These are phyloP conservation scores for Irpex sp. DNA, from an alignment of 1,284 basidiomycete genomes.

Conservation along the genomic window DNA sequence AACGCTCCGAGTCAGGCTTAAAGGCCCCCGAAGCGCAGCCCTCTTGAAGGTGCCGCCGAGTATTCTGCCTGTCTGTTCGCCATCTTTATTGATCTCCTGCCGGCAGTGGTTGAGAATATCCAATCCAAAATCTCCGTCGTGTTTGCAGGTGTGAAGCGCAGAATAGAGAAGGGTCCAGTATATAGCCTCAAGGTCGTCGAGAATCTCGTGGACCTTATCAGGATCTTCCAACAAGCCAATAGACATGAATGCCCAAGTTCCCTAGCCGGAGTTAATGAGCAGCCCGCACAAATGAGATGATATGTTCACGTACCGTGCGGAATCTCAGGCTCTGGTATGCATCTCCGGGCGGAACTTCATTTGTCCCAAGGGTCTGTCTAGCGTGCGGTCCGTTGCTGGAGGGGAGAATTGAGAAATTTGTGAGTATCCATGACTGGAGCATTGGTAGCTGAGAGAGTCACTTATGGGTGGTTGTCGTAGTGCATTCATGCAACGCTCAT, in stretches of 20 bases:
- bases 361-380: no score
- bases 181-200: neutral
- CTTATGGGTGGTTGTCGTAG: no score
- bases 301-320: neutral
- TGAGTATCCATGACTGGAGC: no score
- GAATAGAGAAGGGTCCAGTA: neutral
- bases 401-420: no score
- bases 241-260: neutral
- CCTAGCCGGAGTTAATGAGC: neutral
- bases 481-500: no score
- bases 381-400: no score
- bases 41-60: neutral
- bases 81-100: neutral
- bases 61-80: neutral
- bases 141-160: neutral
- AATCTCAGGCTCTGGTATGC: neutral
- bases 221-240: neutral
- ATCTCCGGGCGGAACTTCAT: no score
- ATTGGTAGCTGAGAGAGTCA: no score
- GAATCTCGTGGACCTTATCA: neutral
- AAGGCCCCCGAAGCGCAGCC: neutral
- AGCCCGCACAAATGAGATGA: neutral
- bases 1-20: neutral
- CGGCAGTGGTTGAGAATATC: neutral
- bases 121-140: neutral